These are phyloP conservation scores for Malassezia cuniculi DNA, from an alignment of 1,284 basidiomycete species.

Conservation along the genomic window DNA sequence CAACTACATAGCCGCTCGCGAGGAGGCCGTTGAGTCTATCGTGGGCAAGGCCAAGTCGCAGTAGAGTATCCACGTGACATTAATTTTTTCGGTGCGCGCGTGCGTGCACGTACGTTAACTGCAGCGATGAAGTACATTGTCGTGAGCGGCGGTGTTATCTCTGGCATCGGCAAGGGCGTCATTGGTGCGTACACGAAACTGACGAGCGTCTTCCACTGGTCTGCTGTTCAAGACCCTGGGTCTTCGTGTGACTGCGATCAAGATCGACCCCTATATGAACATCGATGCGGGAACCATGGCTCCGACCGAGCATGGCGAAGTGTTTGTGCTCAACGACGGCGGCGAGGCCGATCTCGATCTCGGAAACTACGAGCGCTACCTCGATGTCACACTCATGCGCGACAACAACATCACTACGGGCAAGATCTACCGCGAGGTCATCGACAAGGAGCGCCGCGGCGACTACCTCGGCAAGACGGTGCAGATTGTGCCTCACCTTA, in stretches of 20 bases:
- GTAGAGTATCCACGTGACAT: conserved; percentile 3
- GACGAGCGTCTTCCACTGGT: conserved; percentile 77
- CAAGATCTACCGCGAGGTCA: conserved; percentile 93
- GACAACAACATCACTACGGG: conserved; percentile 99
- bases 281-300: conserved; percentile 99
- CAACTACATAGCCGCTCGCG: conserved; percentile 10
- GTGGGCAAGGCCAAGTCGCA: neutral
- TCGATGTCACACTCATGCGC: conserved; percentile 79
- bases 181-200: conserved; percentile 30
- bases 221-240: conserved; percentile 88
- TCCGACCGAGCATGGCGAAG: conserved; percentile 96
- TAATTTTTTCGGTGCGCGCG: conserved; percentile 10
- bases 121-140: conserved; percentile 47
- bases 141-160: conserved; percentile 47
- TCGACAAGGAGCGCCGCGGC: conserved; percentile 90
- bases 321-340: conserved; percentile 95
- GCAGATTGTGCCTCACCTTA: conserved; percentile 91
- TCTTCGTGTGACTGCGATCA: conserved; percentile 93
- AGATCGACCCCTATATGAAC: conserved; percentile 99
- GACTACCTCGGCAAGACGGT: conserved; percentile 98
- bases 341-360: conserved; percentile 96
- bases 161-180: conserved; percentile 48
- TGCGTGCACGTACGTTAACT: conserved; percentile 6
- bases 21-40: conserved; percentile 8
- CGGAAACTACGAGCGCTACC: conserved; percentile 95